These are phyloP conservation scores for Psophocarpus tetragonolobus DNA, from an alignment of 306 rosid species.

Conservation along the genomic window DNA sequence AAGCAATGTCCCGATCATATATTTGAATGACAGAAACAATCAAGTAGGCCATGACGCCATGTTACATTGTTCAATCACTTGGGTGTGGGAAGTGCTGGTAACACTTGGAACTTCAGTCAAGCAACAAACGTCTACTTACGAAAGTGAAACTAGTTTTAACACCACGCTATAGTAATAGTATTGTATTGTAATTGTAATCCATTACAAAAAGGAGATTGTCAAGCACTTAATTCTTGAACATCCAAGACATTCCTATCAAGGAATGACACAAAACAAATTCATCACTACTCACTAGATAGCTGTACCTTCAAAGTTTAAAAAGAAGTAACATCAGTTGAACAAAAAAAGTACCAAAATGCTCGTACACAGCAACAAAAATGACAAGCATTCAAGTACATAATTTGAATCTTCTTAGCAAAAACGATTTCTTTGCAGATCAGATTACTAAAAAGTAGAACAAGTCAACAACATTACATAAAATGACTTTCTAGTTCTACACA, in stretches of 20 bases:
- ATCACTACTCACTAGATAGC: not conserved
- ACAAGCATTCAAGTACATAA: not conserved
- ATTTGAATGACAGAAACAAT: not conserved
- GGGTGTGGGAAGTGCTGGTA: not conserved
- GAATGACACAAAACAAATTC: not conserved
- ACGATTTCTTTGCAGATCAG: not conserved
- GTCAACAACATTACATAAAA: slow-evolving; percentile 4
- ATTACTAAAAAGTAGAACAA: not conserved
- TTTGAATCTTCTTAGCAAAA: not conserved
- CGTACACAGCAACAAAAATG: not conserved
- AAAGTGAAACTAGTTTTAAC: not conserved
- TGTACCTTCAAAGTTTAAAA: not conserved
- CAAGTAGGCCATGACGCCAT: not conserved
- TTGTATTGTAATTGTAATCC: not conserved
- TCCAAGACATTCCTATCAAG: not conserved
- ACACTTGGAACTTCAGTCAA: not conserved
- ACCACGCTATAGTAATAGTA: not conserved
- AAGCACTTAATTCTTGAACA: not conserved
- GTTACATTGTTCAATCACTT: not conserved
- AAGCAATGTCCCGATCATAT: not conserved
- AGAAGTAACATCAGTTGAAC: not conserved
- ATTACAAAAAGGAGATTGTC: not conserved
- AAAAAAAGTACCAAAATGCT: not conserved
- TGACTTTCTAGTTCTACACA: not conserved
- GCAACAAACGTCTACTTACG: not conserved